Conservation (phyloP, 2,329 filamentous ascomycete species). For the Talaromyces pinophilus region DNA sequence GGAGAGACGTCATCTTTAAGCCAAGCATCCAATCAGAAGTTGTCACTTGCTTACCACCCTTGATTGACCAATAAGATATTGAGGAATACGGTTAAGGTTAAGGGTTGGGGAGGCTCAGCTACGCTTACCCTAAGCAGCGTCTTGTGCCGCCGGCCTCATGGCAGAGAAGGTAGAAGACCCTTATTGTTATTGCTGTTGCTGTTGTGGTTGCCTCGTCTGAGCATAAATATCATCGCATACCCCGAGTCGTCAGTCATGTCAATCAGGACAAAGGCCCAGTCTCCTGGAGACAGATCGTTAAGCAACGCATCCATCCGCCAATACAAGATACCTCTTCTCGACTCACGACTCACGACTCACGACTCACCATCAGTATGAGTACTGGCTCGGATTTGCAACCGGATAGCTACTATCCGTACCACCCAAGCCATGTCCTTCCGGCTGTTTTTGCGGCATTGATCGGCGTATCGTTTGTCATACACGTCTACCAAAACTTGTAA, state of each 20-base stretch:
- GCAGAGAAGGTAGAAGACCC: neutral
- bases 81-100: constrained; percentile 1
- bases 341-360: neutral
- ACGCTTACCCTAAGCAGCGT: neutral
- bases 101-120: neutral
- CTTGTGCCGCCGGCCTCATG: constrained; percentile 3
- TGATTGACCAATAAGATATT: neutral
- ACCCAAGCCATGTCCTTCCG: constrained; percentile 37
- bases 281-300: neutral
- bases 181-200: neutral
- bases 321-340: neutral
- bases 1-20: neutral
- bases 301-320: neutral
- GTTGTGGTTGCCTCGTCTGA: neutral
- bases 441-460: constrained; percentile 37
- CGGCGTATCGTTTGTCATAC: constrained; percentile 34
- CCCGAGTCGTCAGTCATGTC: neutral
- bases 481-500: constrained; percentile 40
- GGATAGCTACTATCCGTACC: constrained; percentile 30
- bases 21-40: too few species aligned
- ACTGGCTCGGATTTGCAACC: neutral
- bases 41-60: neutral
- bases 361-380: neutral
- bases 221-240: neutral
- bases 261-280: neutral